Percentiles rank a stretch among this genome's conserved stretches.
These are phyloP conservation scores for Nothomitra cinnamomea DNA, from an alignment of 2,329 filamentous ascomycete species.

Conservation along the genomic window DNA sequence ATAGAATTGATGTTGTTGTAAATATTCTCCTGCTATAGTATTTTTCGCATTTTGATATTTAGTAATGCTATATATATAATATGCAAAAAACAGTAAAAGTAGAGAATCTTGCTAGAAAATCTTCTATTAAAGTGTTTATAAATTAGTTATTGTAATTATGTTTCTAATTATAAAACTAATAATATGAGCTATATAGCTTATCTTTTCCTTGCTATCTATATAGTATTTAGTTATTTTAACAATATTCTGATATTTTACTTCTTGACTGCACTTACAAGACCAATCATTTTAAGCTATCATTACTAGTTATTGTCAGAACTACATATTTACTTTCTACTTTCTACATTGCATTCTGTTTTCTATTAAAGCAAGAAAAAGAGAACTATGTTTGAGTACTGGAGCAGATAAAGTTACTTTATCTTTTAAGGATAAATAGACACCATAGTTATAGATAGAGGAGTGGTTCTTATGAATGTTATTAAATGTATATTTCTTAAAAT, in stretches of 20 bases:
- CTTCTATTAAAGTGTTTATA: not conserved
- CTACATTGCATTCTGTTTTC: not conserved
- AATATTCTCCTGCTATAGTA: too few species aligned
- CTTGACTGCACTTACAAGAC: not conserved
- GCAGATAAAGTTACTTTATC: not conserved
- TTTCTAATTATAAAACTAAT: too few species aligned
- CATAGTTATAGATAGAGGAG: too few species aligned
- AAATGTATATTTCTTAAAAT: not conserved
- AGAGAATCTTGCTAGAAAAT: not conserved
- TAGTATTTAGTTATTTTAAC: not conserved
- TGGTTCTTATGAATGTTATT: not conserved
- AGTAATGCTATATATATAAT: not conserved
- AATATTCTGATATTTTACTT: too few species aligned
- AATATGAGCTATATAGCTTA: not conserved
- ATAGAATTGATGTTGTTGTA: too few species aligned
- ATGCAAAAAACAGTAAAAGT: not conserved
- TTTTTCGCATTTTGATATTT: too few species aligned
- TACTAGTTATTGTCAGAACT: not conserved
- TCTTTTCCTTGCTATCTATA: not conserved
- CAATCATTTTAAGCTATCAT: too few species aligned
- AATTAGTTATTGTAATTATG: too few species aligned
- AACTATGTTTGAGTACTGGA: not conserved
- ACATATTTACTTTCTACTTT: not conserved
- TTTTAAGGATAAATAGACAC: too few species aligned
- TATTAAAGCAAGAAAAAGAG: not conserved